These are phyloP conservation scores for Magnusiomyces sp. DNA, from an alignment of 1,139 yeast species.

Conservation along the genomic window DNA sequence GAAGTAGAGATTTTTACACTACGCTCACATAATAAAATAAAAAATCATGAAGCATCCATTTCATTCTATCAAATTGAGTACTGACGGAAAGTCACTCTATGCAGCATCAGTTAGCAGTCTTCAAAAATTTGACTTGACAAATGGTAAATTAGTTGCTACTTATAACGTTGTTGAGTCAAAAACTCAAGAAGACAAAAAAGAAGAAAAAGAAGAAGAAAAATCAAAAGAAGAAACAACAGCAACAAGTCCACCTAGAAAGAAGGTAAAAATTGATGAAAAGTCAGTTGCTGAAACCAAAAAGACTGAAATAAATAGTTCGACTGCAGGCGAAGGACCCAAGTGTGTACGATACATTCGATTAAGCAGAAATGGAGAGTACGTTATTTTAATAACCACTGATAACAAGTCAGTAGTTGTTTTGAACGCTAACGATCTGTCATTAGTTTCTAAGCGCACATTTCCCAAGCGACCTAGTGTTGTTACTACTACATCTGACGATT, in stretches of 20 bases:
- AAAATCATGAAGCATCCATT: constrained; percentile 17
- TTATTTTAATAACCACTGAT: constrained; percentile 70
- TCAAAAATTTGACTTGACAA: constrained; percentile 15
- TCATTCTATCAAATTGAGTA: constrained; percentile 16
- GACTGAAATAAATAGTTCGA: background rate
- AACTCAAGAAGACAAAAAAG: constrained; percentile 12
- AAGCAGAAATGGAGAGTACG: constrained; percentile 43
- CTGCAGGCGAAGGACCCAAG: constrained; percentile 8
- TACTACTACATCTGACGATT: constrained; percentile 43
- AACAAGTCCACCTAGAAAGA: background rate
- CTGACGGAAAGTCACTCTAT: constrained; percentile 16
- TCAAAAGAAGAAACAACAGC: background rate
- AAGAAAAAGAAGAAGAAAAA: background rate
- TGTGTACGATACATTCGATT: constrained; percentile 36
- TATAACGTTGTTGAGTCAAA: constrained; percentile 11
- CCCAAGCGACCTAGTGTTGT: constrained; percentile 88
- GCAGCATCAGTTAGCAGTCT: constrained; percentile 16
- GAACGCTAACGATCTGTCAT: constrained; percentile 32
- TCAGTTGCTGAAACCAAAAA: too few relatives aligned
- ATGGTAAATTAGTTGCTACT: constrained; percentile 12
- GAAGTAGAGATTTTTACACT: too few relatives aligned
- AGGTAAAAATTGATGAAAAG: background rate
- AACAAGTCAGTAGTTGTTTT: constrained; percentile 70
- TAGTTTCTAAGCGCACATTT: constrained; percentile 63
- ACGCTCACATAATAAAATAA: background rate